Evolutionary conservation across 2,329 filamentous ascomycete genomes (phyloP), one percentile per base, ranked within the genome.

Genomic region (Aspergillus texensis): DNA sequence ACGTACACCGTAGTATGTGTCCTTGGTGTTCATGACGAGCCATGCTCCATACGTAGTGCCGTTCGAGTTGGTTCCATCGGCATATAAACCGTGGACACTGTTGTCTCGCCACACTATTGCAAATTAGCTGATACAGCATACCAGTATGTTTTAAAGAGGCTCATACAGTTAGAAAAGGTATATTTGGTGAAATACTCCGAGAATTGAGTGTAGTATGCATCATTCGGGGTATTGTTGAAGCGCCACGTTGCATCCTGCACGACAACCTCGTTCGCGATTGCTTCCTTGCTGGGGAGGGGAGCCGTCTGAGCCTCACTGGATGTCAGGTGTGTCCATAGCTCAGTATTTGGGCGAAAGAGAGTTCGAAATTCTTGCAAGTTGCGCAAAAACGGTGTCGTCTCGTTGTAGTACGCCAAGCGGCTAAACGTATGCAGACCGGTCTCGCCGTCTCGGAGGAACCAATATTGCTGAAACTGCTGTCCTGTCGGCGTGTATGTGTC

Each of bases 131-230:
- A 41, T 9, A 14, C 34, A 34, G n/a, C 21, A 19, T 9, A 28
- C 19, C 1, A n/a, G 14, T 0, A 55, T 11, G 1, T 19, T 6
- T 2, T 8, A 26, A 10, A n/a, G 36, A 19, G 32, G 1, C 26
- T 6, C 39, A 12, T 64, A 74, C 80, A 80, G 62, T 86, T 85
- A 5, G 82, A 80, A 63, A 89, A 89, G 0, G 84, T 89, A 68
- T 89, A 89, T 71, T 90, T 90, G 26, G 87, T 89, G 69, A 89
- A 90, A 73, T 88, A 89, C 53, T 88, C 84, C 1, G 84, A 80
- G 61, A 85, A 82, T 53, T 86, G 77, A 43, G 82, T 73, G 0
- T 86, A 84, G 68, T 89, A 89, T 0, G 83, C 78, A 69, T 87
- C 84, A 19, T 83, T 70, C 0, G 83, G 82, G 0, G 83, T 83